These are phyloP conservation scores for Croton laevigatus DNA, from an alignment of 441 rosid species.

Conservation along the genomic window DNA sequence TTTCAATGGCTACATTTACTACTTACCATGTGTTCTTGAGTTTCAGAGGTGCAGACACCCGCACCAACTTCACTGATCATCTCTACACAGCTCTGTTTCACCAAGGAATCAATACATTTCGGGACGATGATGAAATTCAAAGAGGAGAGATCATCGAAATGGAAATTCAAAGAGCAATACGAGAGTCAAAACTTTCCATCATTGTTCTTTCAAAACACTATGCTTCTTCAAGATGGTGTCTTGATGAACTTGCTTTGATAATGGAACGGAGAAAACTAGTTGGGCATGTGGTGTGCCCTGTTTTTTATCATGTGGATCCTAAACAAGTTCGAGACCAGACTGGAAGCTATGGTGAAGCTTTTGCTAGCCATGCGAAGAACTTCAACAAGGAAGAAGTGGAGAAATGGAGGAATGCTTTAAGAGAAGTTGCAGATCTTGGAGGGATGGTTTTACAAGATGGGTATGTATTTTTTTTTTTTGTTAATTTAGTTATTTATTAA, in stretches of 20 bases:
- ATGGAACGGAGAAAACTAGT: constrained; percentile 17
- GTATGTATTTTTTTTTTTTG: background rate
- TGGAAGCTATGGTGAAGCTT: constrained; percentile 28
- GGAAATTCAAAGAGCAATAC: constrained; percentile 23
- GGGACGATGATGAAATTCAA: constrained; percentile 17
- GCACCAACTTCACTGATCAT: constrained; percentile 26
- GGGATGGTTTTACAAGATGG: constrained; percentile 30
- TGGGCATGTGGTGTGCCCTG: constrained; percentile 31
- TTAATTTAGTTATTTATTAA: too few relatives aligned
- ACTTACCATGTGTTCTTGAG: constrained; percentile 25
- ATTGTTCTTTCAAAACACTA: constrained; percentile 34
- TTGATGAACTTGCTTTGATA: constrained; percentile 39
- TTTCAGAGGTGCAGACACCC: constrained; percentile 26
- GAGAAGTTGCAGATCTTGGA: constrained; percentile 27
- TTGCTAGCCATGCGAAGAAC: constrained; percentile 11
- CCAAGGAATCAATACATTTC: constrained; percentile 20
- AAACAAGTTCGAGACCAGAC: constrained; percentile 32
- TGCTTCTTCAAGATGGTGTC: constrained; percentile 34
- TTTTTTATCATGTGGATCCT: constrained; percentile 40
- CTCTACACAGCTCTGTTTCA: constrained; percentile 21
- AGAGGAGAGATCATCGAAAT: constrained; percentile 16
- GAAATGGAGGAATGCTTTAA: constrained; percentile 40
- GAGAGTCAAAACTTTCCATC: constrained; percentile 25
- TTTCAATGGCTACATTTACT: constrained; percentile 1
- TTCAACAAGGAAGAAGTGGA: constrained; percentile 21